Conservation (phyloP, 441 rosid genomes). For the Croton setiger region DNA sequence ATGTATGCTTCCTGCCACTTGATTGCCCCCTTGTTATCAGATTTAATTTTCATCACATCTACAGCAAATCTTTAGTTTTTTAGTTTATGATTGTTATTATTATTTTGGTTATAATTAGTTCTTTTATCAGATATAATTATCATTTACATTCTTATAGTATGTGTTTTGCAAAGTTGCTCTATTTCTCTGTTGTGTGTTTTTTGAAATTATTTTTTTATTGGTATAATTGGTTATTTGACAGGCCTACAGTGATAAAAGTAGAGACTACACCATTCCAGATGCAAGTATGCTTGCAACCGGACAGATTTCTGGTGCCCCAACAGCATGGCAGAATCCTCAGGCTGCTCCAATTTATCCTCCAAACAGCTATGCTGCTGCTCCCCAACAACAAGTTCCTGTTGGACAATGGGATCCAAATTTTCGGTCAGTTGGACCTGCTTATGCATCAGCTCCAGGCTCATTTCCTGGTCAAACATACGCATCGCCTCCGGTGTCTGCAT, state of each 20-base stretch:
- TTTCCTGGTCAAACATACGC: slow-evolving; percentile 39
- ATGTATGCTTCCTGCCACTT: slow-evolving; percentile 54
- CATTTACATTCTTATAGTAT: not conserved
- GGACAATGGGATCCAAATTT: slow-evolving; percentile 53
- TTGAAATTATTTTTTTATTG: not conserved
- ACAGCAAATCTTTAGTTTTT: too few relatives aligned
- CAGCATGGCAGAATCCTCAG: slow-evolving; percentile 65
- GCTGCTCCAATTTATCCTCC: slow-evolving; percentile 41
- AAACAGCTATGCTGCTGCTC: slow-evolving; percentile 36
- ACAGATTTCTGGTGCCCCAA: slow-evolving; percentile 44
- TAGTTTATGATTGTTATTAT: too few relatives aligned
- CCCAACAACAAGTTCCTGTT: slow-evolving; percentile 29
- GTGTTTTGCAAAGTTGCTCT: slow-evolving; percentile 4
- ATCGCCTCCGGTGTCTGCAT: slow-evolving; percentile 31
- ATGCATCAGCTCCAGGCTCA: slow-evolving; percentile 37
- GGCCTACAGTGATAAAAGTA: slow-evolving; percentile 94
- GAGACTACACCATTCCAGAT: slow-evolving; percentile 90
- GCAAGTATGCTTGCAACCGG: slow-evolving; percentile 45
- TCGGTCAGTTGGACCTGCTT: slow-evolving; percentile 34
- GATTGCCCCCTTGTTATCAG: slow-evolving; percentile 17
- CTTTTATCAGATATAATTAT: too few relatives aligned
- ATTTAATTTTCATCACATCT: slow-evolving; percentile 9
- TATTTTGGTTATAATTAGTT: too few relatives aligned
- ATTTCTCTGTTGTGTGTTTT: not conserved
- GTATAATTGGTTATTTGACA: slow-evolving; percentile 18